A percentile compares a stretch with the other conserved stretches of the same genome.
Conservation (phyloP, 495 filamentous ascomycete species). For the Cetradonia linearis region DNA sequence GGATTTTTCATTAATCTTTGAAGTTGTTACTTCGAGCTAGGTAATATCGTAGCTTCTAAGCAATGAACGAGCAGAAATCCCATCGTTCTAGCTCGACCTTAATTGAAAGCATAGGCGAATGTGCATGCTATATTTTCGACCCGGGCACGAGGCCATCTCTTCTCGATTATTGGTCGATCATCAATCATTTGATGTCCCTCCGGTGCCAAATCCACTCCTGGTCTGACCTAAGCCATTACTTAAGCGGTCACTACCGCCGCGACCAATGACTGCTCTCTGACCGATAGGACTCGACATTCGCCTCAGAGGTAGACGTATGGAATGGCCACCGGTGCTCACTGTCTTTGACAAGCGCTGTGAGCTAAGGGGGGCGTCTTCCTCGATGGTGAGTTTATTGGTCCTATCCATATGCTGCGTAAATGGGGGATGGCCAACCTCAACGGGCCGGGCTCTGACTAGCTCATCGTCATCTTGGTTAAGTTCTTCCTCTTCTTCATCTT, state of each 20-base stretch:
- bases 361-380: neutral
- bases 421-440: neutral
- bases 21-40: too few species aligned
- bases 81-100: neutral
- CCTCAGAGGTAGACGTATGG: neutral
- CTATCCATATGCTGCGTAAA: neutral
- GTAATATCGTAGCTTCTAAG: too few species aligned
- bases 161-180: neutral
- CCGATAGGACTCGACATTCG: constrained; percentile 10
- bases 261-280: constrained; percentile 3
- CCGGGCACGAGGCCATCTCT: neutral
- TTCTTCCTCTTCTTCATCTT: constrained; percentile 27
- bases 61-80: too few species aligned
- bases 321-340: neutral
- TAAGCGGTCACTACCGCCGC: neutral
- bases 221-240: constrained; percentile 17
- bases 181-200: constrained; percentile 9
- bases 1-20: too few species aligned
- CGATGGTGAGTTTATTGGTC: constrained; percentile 1
- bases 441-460: neutral
- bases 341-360: constrained; percentile 6
- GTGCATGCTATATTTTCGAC: too few species aligned
- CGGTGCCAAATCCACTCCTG: constrained; percentile 8
- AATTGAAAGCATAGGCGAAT: too few species aligned
- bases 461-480: constrained; percentile 16